phyloP scores from a whole-genome alignment of 1,284 basidiomycete species.

The Grifola frondosa region DNA sequence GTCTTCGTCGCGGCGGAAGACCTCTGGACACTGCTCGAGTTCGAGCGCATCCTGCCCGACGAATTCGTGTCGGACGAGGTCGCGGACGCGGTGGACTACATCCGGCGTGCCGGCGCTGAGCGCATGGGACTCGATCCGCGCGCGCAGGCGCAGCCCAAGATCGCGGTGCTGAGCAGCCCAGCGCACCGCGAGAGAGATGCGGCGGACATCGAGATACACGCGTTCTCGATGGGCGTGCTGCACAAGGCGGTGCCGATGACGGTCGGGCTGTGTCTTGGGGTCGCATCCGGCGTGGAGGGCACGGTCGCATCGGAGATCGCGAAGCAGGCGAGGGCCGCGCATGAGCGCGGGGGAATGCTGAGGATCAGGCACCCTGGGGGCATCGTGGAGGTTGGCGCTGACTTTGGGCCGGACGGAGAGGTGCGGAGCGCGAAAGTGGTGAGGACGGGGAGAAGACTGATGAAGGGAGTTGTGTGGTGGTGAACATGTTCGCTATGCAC shows the following conservation, averaged over 20 bases:
- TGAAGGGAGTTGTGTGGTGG: conserved; percentile 71
- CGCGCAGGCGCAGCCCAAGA: conserved; percentile 69
- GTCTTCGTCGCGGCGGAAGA: conserved; percentile 54
- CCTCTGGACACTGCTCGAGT: conserved; percentile 39
- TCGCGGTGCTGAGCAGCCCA: conserved; percentile 54
- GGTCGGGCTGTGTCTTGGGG: conserved; percentile 68
- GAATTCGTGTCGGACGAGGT: too few species aligned
- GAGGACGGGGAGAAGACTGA: conserved; percentile 65
- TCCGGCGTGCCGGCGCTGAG: conserved; percentile 56
- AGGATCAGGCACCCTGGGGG: conserved; percentile 66
- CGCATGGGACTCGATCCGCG: conserved; percentile 64
- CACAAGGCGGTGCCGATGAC: conserved; percentile 79
- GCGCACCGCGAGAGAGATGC: conserved; percentile 24
- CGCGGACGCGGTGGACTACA: conserved; percentile 44
- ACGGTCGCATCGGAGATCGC: conserved; percentile 54
- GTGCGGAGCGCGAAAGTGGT: conserved; percentile 62
- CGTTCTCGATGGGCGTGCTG: conserved; percentile 70
- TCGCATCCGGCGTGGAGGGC: conserved; percentile 53
- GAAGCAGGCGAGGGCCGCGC: conserved; percentile 16
- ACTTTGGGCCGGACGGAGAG: conserved; percentile 41
- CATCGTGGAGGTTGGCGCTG: conserved; percentile 63
- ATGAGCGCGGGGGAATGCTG: conserved; percentile 13
- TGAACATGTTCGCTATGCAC: too few species aligned
- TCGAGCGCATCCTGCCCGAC: too few species aligned
- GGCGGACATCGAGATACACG: conserved; percentile 56